Evolutionary conservation across 352 stramenopile species (phyloP).

Genomic region (Phytopythium litorale): DNA sequence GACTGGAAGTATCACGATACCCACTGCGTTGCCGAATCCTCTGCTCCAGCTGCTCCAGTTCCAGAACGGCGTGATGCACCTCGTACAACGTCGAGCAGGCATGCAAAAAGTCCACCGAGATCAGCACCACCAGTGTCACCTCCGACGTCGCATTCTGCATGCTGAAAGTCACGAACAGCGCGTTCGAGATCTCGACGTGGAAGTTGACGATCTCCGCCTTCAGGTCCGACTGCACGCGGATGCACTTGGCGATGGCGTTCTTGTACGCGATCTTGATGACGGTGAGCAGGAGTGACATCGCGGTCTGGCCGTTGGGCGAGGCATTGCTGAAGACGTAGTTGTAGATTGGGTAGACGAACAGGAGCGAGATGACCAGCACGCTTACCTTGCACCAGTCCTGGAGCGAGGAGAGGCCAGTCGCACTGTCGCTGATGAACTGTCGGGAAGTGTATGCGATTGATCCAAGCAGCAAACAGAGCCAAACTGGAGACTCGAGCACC

Average conservation of each 20-base stretch:
- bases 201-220: conserved; percentile 33
- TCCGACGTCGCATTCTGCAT: conserved; percentile 36
- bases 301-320: conserved; percentile 6
- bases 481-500: conserved; percentile 8
- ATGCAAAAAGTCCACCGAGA: conserved; percentile 19
- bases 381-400: conserved; percentile 3
- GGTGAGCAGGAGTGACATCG: conserved; percentile 19
- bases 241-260: conserved; percentile 17
- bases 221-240: conserved; percentile 19
- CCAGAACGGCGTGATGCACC: conserved; percentile 6
- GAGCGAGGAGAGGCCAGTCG: conserved; percentile 3
- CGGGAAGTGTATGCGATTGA: conserved; percentile 5
- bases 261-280: conserved; percentile 33
- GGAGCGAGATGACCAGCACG: conserved; percentile 5
- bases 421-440: neutral
- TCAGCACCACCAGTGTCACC: conserved; percentile 18
- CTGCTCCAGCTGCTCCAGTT: conserved; percentile 5
- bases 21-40: neutral
- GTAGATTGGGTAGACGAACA: conserved; percentile 21
- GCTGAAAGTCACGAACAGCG: conserved; percentile 32
- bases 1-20: too few relatives aligned
- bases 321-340: conserved; percentile 16
- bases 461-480: conserved; percentile 10
- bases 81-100: conserved; percentile 10
- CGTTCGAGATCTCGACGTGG: conserved; percentile 42